phyloP scores from a whole-genome alignment of 116 monocot genomes.

The Zostera marina region DNA sequence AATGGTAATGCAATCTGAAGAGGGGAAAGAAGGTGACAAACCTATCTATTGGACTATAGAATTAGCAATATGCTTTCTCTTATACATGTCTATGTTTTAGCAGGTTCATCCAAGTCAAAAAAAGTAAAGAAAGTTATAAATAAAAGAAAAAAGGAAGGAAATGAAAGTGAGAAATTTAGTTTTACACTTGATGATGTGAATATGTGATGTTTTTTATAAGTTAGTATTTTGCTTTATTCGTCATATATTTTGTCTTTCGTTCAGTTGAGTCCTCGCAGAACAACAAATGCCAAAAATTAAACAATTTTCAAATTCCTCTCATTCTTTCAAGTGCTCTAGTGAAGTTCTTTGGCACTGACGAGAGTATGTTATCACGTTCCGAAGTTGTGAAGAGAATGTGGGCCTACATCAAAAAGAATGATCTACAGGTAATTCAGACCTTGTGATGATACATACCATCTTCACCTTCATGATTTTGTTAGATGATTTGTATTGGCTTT shows the following conservation, averaged over 20 bases:
- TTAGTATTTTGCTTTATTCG: background rate
- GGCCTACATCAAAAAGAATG: conserved; percentile 82
- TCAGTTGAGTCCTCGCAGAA: background rate
- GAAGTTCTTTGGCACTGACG: conserved; percentile 90
- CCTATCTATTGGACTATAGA: background rate
- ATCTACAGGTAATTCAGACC: conserved; percentile 53
- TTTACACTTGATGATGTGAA: background rate
- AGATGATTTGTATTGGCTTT: too few relatives aligned
- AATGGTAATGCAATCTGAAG: conserved; percentile 44
- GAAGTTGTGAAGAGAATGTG: conserved; percentile 86
- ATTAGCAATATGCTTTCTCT: background rate
- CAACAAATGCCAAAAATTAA: conserved; percentile 33
- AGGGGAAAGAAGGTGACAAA: conserved; percentile 41
- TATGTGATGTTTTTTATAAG: background rate
- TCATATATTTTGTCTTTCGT: background rate
- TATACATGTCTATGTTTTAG: background rate
- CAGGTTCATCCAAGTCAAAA: background rate
- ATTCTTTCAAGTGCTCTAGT: conserved; percentile 78
- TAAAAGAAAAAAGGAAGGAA: background rate
- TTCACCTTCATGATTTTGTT: background rate
- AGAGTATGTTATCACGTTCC: conserved; percentile 44
- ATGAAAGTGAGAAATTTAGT: background rate
- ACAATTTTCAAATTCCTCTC: conserved; percentile 41
- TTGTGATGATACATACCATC: background rate
- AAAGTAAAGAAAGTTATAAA: background rate